A percentile compares a stretch with the other conserved stretches of the same genome.
These are phyloP conservation scores for Acanthamoeba royreba DNA, from an alignment of 208 protist species.

Conservation along the genomic window DNA sequence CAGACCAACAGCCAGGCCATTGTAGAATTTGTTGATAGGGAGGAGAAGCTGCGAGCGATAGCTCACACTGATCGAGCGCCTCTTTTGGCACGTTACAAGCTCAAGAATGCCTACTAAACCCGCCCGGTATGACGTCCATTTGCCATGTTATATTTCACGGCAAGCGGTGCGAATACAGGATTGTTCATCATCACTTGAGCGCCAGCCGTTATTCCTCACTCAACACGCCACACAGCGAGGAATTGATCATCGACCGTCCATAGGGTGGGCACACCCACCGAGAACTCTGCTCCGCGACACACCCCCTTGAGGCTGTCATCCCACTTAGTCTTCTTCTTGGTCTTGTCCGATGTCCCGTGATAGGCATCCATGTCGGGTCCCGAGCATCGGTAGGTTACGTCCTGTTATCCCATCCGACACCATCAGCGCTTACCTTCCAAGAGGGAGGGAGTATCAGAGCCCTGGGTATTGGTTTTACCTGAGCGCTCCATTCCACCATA, in stretches of 20 bases:
- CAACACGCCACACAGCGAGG: background rate
- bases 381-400: background rate
- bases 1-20: background rate
- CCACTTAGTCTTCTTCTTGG: conserved; percentile 28
- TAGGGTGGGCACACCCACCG: background rate
- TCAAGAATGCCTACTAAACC: background rate
- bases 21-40: background rate
- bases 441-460: too few relatives aligned
- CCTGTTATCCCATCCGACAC: background rate
- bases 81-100: too few relatives aligned
- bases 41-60: background rate
- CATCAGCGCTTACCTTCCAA: too few relatives aligned
- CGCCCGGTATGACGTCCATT: too few relatives aligned
- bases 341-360: background rate
- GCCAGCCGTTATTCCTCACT: too few relatives aligned
- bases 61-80: background rate
- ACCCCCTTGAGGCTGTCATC: conserved; percentile 13
- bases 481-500: background rate
- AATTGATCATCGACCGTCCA: conserved; percentile 16
- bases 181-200: too few relatives aligned
- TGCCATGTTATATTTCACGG: too few relatives aligned
- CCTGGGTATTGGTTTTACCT: too few relatives aligned
- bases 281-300: background rate
- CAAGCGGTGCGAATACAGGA: too few relatives aligned
- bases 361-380: background rate